A percentile compares a stretch with the other conserved stretches of the same genome.
These are phyloP conservation scores for Umbilicaria muhlenbergii DNA, from an alignment of 495 filamentous ascomycete species.

Conservation along the genomic window DNA sequence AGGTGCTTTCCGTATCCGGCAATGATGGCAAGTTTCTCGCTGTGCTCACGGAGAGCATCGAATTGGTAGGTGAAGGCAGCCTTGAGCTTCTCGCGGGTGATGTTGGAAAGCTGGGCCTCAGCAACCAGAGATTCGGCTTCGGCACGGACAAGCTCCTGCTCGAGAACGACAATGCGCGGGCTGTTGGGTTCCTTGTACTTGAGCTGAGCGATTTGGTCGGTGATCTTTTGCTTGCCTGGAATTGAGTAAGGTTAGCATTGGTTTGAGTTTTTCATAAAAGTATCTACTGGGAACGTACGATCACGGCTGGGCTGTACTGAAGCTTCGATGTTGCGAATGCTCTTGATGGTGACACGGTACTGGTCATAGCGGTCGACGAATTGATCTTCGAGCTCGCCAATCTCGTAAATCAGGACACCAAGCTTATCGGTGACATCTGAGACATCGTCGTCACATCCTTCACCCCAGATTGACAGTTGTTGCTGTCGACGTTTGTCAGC, in stretches of 20 bases:
- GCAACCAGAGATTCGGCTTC: slow-evolving; percentile 97
- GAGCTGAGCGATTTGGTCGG: slow-evolving; percentile 93
- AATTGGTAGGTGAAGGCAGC: slow-evolving; percentile 97
- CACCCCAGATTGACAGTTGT: slow-evolving; percentile 98
- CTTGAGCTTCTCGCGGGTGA: slow-evolving; percentile 98
- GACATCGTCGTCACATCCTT: slow-evolving; percentile 91
- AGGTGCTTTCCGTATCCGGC: slow-evolving; percentile 96
- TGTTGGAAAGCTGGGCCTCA: slow-evolving; percentile 96
- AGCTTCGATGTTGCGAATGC: slow-evolving; percentile 95
- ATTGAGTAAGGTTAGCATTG: neutral
- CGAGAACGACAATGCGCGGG: slow-evolving; percentile 89
- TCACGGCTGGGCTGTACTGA: slow-evolving; percentile 96
- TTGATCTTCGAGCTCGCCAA: slow-evolving; percentile 94
- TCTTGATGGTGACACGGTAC: slow-evolving; percentile 98
- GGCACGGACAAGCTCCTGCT: slow-evolving; percentile 95
- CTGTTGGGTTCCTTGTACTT: slow-evolving; percentile 99
- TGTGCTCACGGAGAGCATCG: slow-evolving; percentile 92
- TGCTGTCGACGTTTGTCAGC: slow-evolving; percentile 41
- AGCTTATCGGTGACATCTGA: slow-evolving; percentile 98
- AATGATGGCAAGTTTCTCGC: slow-evolving; percentile 95
- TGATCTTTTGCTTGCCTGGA: slow-evolving; percentile 92
- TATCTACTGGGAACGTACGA: slow-evolving; percentile 38
- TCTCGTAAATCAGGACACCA: slow-evolving; percentile 93
- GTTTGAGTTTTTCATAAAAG: neutral
- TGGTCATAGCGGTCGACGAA: slow-evolving; percentile 98